Conservation (phyloP, 2,329 filamentous ascomycete species). For the Laburnicola sp. region DNA sequence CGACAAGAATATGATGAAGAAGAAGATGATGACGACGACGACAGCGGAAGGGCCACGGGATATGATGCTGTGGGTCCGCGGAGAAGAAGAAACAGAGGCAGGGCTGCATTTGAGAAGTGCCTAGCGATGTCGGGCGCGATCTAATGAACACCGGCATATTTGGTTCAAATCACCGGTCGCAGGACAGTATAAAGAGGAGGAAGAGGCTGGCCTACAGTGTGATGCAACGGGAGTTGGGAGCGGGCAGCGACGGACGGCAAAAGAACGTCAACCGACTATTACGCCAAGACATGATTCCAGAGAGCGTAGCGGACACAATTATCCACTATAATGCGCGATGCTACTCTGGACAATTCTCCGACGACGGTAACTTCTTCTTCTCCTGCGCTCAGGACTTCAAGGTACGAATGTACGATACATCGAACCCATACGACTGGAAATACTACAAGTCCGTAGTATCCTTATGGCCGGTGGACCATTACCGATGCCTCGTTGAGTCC, state of each 20-base stretch:
- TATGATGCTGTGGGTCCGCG: conserved; percentile 39
- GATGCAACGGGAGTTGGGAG: conserved; percentile 78
- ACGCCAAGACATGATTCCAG: conserved; percentile 76
- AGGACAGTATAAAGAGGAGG: conserved; percentile 61
- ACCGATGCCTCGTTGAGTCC: conserved; percentile 90
- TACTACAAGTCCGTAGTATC: conserved; percentile 90
- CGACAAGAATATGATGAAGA: not conserved
- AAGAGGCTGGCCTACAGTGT: conserved; percentile 67
- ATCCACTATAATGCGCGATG: conserved; percentile 84
- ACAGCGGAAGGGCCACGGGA: conserved; percentile 43
- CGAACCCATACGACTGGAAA: conserved; percentile 91
- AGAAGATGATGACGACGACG: conserved; percentile 44
- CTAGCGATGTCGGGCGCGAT: conserved; percentile 73
- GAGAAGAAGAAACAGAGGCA: conserved; percentile 53
- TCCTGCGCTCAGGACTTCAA: conserved; percentile 89
- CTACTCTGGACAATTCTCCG: conserved; percentile 94
- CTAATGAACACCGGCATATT: conserved; percentile 84
- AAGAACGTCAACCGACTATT: conserved; percentile 68
- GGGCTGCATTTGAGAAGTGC: conserved; percentile 74
- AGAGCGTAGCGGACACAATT: conserved; percentile 77
- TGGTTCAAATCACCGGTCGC: conserved; percentile 64
- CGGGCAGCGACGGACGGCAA: conserved; percentile 61
- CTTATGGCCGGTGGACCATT: conserved; percentile 90
- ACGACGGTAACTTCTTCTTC: conserved; percentile 97
- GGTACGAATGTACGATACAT: conserved; percentile 96